Evolutionary conservation across 2,329 filamentous ascomycete species (phyloP), one percentile per base, ranked within the genome.

Genomic region (Paracamarosporium sp.): DNA sequence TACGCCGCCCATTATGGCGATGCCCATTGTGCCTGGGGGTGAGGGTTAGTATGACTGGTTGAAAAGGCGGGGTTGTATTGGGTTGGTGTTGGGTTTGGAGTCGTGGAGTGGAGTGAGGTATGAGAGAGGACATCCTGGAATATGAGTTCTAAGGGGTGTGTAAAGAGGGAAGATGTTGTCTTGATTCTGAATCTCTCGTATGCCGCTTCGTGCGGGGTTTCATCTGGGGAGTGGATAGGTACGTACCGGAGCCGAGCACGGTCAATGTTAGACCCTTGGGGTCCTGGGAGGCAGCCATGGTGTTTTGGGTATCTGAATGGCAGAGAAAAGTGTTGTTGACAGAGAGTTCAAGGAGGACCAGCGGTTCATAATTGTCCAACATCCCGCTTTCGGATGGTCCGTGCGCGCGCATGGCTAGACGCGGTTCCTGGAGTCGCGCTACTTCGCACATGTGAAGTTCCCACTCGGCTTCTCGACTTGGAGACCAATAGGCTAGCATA

Each of bases 1-100:
- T 71, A 97, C 89, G 62, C 92, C 92, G 53, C 86, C 88, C 56
- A 96, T 85, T 66, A 96, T 93, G 56, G 91, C 91, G 59, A 91
- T 91, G 57, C 92, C 92, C 87, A 96, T 91, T 52, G 88, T 93
- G 64, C 91, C 90, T 93, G 66, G 57, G 35, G 15, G n/a, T n/a
- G 50, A 35, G 28, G 38, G 35, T 50, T 57, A 43, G 46, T 25
- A 22, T 55, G 33, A 15, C 15, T 35, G 15, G 38, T 22, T 35
- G 47, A 27, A 24, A 12, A 11, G 41, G 45, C 22, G 5, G 12
- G 20, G 48, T n/a, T 22, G 31, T 2, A n/a, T 15, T 11, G 13
- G 45, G 31, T 45, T 93, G 66, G 56, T 24, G 13, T 41, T 25
- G 22, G 31, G 24, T 45, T 57, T 30, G 40, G 12, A 41, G 36